Evolutionary conservation across 2,329 filamentous ascomycete species (phyloP), one percentile per base, ranked within the genome.

Genomic region (Triangularia setosa): DNA sequence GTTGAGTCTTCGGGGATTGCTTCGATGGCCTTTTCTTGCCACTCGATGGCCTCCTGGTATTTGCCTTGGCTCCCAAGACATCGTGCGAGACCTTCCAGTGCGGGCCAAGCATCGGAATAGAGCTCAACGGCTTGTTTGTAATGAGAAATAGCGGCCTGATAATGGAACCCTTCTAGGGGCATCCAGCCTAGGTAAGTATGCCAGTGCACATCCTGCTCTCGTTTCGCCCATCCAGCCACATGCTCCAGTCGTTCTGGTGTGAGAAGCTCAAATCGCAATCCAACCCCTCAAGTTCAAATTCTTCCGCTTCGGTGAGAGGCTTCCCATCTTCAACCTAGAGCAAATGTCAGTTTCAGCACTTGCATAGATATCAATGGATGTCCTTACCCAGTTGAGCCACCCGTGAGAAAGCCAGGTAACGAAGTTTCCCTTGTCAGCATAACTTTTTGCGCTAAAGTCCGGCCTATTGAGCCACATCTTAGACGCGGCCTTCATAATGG

Each of bases 11-110:
- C 35, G 5, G 61, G 61, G 7, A 63, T n/a, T 14, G 24, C 61
- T 12, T 59, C 55, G 61, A 64, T 56, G 9, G 62, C 57, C 53
- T 60, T 64, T 35, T 64, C 58, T 27, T 52, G 53, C 62, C 62
- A 64, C 12, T 25, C 33, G 14, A 61, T 61, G 18, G 62, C 62
- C 7, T 58, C 53, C 14, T 25, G 14, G 23, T 40, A 55, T 5
- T 53, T 25, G n/a, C 35, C 52, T 52, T 52, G 44, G 12, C 35
- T 25, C 16, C 30, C 62, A 28, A 28, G 28, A n/a, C 48, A 61
- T 11, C 53, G 52, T 14, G 58, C 58, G 8, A 64, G 53, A 2
- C 62, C 62, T 18, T 64, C 62, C 1, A 61, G 16, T n/a, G 62
- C 62, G 1, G 56, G 44, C 62, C 62, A 64, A 16, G 58, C 53